Evolutionary conservation across 805 yeast genomes (phyloP), one percentile per base, ranked within the genome.

Genomic region (Myxozyma nipponensis): DNA sequence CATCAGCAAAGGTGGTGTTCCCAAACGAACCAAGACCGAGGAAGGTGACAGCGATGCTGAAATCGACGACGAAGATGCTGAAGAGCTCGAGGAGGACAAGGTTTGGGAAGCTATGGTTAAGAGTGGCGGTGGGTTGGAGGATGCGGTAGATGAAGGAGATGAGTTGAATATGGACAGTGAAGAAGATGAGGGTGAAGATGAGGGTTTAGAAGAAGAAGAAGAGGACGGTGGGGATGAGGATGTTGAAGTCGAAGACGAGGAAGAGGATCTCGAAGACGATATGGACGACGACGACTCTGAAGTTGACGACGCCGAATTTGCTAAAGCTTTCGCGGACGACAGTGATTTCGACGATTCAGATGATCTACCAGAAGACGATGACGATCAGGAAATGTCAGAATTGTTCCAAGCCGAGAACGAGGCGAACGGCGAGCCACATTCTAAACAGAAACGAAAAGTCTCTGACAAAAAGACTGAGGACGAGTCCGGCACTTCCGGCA

Each of bases 61-160:
- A 9, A 61, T 62, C 17, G 66, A 64, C 30, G 68, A 62, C 24
- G 69, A 62, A 10, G 70, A 64, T 4, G 74, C 68, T 25, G 74
- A 65, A 39, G 70, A 65, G 38, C 76, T 69, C 22, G 71, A 63
- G 49, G 93, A 86, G 58, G 89, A 79, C 43, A 90, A 83, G 60
- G 80, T 86, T 32, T 86, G 90, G 87, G 72, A 80, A 53, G 95
- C 95, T 0, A 72, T 86, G 61, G 87, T 84, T 44, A 90, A 77
- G 60, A 81, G 78, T 46, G 77, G 63, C 9, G 75, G 70, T 4
- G 84, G 75, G 24, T 65, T 74, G 52, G 85, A 78, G 26, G 63
- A 65, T 13, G 75, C 77, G 35, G 79, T 86, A 79, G 71, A 77
- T 60, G 88, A 76, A 57, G 82, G 83, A 0, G 83, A 78, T 28